These are phyloP conservation scores for Yamadazyma laniorum DNA, from an alignment of 805 yeast species.

Conservation along the genomic window DNA sequence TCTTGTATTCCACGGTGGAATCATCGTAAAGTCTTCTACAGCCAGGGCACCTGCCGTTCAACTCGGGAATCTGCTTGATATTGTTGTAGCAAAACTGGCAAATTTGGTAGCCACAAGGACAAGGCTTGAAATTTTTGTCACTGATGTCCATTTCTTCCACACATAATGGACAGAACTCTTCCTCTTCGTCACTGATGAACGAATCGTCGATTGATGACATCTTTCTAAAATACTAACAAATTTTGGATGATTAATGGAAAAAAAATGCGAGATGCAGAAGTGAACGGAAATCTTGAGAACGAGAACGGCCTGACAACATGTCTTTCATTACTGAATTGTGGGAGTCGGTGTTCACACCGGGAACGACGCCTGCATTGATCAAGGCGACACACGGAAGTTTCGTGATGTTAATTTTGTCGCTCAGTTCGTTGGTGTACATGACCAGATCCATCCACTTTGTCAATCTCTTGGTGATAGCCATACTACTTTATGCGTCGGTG, in stretches of 20 bases:
- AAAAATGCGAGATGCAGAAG: background rate
- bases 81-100: conserved; percentile 98
- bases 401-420: conserved; percentile 54
- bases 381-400: conserved; percentile 87
- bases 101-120: conserved; percentile 98
- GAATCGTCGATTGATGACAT: conserved; percentile 47
- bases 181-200: conserved; percentile 76
- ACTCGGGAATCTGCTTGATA: conserved; percentile 90
- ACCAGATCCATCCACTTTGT: conserved; percentile 67
- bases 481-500: conserved; percentile 71
- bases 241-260: conserved; percentile 1
- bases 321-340: conserved; percentile 66
- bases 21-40: conserved; percentile 95
- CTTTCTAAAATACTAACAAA: background rate
- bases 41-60: conserved; percentile 96
- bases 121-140: conserved; percentile 96
- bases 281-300: background rate
- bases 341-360: conserved; percentile 91
- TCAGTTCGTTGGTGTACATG: conserved; percentile 56
- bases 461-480: conserved; percentile 54
- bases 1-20: conserved; percentile 83
- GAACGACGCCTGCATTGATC: conserved; percentile 86
- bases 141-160: conserved; percentile 97
- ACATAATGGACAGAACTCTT: conserved; percentile 85
- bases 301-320: conserved; percentile 17